A percentile compares a stretch with the other conserved stretches of the same genome.
phyloP scores from a whole-genome alignment of 2,329 filamentous ascomycete species.

The Neofusicoccum umdonicola region DNA sequence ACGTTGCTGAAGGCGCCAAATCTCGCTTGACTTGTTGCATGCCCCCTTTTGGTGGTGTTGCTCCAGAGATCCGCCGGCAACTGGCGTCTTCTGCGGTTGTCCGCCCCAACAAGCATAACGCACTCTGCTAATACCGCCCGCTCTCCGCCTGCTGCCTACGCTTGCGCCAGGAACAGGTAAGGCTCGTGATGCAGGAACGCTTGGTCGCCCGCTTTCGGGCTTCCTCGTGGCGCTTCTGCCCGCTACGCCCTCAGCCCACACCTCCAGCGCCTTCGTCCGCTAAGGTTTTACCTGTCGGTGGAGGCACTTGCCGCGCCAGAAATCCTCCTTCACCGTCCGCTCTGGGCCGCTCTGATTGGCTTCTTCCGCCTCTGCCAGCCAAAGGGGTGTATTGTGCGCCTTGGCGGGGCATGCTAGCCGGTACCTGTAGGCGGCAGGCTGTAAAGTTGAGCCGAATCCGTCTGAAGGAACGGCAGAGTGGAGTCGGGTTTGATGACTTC shows the following conservation, averaged over 20 bases:
- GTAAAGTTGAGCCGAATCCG: not conserved
- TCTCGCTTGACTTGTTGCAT: not conserved
- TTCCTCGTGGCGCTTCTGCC: not conserved
- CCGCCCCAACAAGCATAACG: not conserved
- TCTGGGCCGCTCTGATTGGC: not conserved
- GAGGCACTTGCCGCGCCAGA: not conserved
- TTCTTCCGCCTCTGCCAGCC: not conserved
- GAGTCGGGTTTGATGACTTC: conserved; percentile 6
- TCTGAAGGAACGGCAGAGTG: not conserved
- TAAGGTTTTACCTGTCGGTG: not conserved
- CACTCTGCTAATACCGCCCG: not conserved
- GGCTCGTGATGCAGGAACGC: not conserved
- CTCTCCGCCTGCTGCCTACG: conserved; percentile 10
- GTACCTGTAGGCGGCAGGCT: not conserved
- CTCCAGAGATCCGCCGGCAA: not conserved
- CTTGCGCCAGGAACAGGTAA: conserved; percentile 5
- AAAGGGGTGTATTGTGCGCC: no score
- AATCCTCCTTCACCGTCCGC: not conserved
- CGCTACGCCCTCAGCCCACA: not conserved
- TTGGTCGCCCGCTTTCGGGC: not conserved
- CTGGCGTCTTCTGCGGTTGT: not conserved
- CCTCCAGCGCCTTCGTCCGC: not conserved
- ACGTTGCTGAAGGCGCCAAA: not conserved
- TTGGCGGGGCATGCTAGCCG: not conserved
- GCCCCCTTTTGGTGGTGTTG: not conserved